Evolutionary conservation across 2,329 filamentous ascomycete genomes (phyloP), one percentile per base, ranked within the genome.

Genomic region (Neofusicoccum cordaticola): DNA sequence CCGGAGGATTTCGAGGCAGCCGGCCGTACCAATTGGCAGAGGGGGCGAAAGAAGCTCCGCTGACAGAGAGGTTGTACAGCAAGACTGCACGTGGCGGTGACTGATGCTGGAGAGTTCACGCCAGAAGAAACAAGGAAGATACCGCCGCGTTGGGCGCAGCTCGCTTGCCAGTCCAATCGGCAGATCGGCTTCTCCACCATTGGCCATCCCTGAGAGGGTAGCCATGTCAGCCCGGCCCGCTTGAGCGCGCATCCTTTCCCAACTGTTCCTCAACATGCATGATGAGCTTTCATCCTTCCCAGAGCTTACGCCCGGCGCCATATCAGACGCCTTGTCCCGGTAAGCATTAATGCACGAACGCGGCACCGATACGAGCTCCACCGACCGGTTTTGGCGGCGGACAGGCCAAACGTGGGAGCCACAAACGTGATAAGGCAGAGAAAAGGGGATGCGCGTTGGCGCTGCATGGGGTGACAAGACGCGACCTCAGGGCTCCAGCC

Each of bases 271-370:
- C 9, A 4, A 13, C 1, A 17, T 47, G 56, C 41, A 60, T 11
- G 37, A 42, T 42, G 22, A 35, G 22, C 22, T 15, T n/a, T 8
- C 50, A 52, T 39, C 39, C 39, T 7, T 57, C 39, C 19, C 19
- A 47, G 27, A 42, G 39, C 53, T 58, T 45, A 45, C 39, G 41
- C 19, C 41, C 47, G 41, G 27, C n/a, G 15, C 56, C 27, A 37
- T 34, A 17, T 44, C 53, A 34, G 5, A 35, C 15, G 22, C 53
- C 53, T 57, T 44, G 56, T 60, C 41, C 41, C 56, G 56, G 56
- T 60, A 60, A 60, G 56, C 41, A 60, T 41, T 47, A 60, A 47
- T 60, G 56, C 56, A 19, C 27, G 56, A 34, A 12, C 12, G 56
- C 42, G 56, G 56, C 56, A 17, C 31, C n/a, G 5, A 37, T 37